Conservation (phyloP, 805 yeast species). For the Isabelozyma rhagii region DNA sequence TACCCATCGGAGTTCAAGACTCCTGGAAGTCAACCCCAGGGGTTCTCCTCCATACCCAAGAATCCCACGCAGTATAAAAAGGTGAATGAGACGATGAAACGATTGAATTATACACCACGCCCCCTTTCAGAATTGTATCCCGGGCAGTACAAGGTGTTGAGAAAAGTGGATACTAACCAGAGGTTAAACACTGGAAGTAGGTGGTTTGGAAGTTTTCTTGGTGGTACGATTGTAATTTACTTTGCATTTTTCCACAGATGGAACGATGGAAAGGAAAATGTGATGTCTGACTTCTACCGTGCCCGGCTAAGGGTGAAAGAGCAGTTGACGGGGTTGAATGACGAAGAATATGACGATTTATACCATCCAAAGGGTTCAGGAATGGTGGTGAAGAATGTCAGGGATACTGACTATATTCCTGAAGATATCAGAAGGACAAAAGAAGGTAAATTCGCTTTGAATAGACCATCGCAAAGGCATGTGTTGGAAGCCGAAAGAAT, state of each 20-base stretch:
- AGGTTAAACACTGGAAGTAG: conserved; percentile 60
- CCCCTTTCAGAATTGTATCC: conserved; percentile 73
- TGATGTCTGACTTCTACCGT: conserved; percentile 66
- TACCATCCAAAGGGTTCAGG: conserved; percentile 40
- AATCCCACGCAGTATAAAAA: conserved; percentile 65
- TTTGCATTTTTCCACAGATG: conserved; percentile 74
- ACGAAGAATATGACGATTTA: conserved; percentile 63
- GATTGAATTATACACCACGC: conserved; percentile 72
- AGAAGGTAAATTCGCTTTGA: conserved; percentile 50
- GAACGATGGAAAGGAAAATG: conserved; percentile 81
- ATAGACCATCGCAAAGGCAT: conserved; percentile 70
- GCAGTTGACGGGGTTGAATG: conserved; percentile 51
- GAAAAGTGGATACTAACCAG: conserved; percentile 51
- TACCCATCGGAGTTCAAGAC: conserved; percentile 78
- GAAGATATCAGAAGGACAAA: conserved; percentile 40
- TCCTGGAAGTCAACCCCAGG: conserved; percentile 58
- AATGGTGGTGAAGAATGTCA: conserved; percentile 39
- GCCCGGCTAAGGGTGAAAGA: conserved; percentile 57
- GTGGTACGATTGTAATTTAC: conserved; percentile 49
- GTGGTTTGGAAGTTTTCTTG: conserved; percentile 50
- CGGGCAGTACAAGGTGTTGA: conserved; percentile 71
- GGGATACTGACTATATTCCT: conserved; percentile 42
- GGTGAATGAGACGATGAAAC: conserved; percentile 70
- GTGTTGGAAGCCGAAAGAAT: conserved; percentile 71
- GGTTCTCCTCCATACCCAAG: conserved; percentile 57